These are phyloP conservation scores for Agastache rugosa DNA, from an alignment of 257 asterid genomes.

Conservation along the genomic window DNA sequence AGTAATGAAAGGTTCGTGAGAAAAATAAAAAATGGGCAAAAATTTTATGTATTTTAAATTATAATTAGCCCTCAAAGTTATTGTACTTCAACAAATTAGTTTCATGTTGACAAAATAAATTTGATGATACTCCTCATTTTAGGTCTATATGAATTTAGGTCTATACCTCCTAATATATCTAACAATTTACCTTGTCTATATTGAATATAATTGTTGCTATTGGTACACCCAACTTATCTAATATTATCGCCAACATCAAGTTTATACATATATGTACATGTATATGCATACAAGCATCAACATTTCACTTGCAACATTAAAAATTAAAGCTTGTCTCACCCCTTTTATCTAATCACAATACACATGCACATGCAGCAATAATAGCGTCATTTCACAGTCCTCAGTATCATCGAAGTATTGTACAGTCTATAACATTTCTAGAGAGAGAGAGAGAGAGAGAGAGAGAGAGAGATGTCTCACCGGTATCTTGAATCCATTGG, in stretches of 20 bases:
- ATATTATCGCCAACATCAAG: background rate
- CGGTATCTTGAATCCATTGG: conserved; percentile 84
- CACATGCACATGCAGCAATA: conserved; percentile 30
- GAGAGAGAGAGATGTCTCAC: conserved; percentile 36
- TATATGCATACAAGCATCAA: background rate
- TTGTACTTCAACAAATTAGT: background rate
- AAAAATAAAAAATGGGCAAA: too few relatives aligned
- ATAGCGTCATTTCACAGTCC: background rate
- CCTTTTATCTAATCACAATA: background rate
- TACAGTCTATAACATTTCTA: too few relatives aligned
- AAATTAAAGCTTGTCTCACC: background rate
- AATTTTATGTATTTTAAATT: background rate
- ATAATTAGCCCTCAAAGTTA: background rate
- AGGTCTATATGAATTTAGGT: background rate
- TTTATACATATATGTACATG: background rate
- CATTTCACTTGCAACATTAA: background rate
- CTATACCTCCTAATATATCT: conserved; percentile 11
- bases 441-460: too few relatives aligned
- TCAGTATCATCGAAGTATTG: too few relatives aligned
- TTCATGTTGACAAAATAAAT: background rate
- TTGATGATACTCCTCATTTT: background rate
- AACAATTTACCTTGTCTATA: background rate
- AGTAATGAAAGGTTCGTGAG: too few relatives aligned
- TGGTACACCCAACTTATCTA: background rate
- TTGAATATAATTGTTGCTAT: background rate